These are phyloP conservation scores for Sphagnum magellanicum DNA, from an alignment of 228 moss, liverwort and hornwort species.

Conservation along the genomic window DNA sequence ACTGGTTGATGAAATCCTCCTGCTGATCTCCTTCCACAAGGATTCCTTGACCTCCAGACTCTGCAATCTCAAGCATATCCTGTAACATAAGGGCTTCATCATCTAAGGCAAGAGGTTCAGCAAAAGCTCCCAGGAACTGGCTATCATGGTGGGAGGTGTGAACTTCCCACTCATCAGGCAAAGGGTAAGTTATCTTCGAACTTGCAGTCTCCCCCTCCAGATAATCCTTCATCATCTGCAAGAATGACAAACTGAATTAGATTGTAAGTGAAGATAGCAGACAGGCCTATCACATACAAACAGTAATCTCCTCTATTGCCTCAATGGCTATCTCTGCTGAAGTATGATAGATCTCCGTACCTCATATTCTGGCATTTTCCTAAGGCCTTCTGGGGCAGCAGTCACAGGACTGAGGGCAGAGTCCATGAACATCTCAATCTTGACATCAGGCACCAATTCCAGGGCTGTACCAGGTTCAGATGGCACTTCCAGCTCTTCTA, in stretches of 20 bases:
- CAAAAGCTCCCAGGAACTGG: background rate
- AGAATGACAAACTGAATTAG: no score
- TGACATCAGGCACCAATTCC: background rate
- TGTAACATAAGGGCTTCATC: background rate
- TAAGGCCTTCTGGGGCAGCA: background rate
- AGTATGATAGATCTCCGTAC: background rate
- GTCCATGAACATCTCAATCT: background rate
- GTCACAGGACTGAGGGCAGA: background rate
- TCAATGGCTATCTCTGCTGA: background rate
- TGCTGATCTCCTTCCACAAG: background rate
- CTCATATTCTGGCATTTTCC: background rate
- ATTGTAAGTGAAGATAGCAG: no score
- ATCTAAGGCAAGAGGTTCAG: background rate
- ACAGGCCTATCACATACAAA: no score
- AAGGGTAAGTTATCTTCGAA: background rate
- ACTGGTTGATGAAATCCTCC: slow-evolving; percentile 14
- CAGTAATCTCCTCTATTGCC: background rate
- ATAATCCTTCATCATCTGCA: no score
- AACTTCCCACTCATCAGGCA: background rate
- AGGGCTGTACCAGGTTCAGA: background rate
- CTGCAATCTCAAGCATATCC: background rate
- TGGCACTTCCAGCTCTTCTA: background rate
- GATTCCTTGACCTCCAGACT: background rate
- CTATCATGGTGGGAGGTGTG: background rate
- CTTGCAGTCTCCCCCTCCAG: background rate